These are phyloP conservation scores for Plasmodium reichenowi DNA, from an alignment of 169 alveolate genomes.

Conservation along the genomic window DNA sequence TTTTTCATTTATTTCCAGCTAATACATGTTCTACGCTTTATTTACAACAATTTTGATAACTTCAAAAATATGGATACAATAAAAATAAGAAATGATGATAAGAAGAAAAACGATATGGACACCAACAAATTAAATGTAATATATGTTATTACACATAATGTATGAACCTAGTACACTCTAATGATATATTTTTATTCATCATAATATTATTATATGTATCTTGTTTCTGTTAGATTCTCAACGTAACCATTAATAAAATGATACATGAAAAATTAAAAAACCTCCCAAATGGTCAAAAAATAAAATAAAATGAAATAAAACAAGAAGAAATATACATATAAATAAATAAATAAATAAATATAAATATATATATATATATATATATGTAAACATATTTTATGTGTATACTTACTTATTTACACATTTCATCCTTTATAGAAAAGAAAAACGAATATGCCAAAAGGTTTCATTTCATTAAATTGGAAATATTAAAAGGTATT, in stretches of 20 bases:
- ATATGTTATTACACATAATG: background rate
- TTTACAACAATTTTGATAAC: conserved; percentile 4
- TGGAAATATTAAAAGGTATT: conserved; percentile 56
- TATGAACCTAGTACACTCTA: no score
- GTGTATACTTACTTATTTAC: background rate
- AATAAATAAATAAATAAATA: background rate
- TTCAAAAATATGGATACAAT: conserved; percentile 1
- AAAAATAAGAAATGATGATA: conserved; percentile 2
- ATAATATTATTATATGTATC: conserved; percentile 5
- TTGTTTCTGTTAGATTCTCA: conserved; percentile 27
- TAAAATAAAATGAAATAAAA: background rate
- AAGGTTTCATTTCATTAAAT: conserved; percentile 53
- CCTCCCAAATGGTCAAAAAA: conserved; percentile 53
- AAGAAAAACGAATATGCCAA: conserved; percentile 46
- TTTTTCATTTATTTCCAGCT: background rate
- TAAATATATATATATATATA: background rate
- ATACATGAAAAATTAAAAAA: conserved; percentile 49
- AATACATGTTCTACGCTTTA: background rate
- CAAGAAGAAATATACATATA: background rate
- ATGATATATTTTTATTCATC: background rate
- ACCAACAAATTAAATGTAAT: background rate
- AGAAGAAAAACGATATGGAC: background rate
- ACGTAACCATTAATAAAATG: conserved; percentile 39
- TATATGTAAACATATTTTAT: background rate
- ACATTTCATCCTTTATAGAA: conserved; percentile 25